These are phyloP conservation scores for Penicillium parvum DNA, from an alignment of 495 filamentous ascomycete species.

Conservation along the genomic window DNA sequence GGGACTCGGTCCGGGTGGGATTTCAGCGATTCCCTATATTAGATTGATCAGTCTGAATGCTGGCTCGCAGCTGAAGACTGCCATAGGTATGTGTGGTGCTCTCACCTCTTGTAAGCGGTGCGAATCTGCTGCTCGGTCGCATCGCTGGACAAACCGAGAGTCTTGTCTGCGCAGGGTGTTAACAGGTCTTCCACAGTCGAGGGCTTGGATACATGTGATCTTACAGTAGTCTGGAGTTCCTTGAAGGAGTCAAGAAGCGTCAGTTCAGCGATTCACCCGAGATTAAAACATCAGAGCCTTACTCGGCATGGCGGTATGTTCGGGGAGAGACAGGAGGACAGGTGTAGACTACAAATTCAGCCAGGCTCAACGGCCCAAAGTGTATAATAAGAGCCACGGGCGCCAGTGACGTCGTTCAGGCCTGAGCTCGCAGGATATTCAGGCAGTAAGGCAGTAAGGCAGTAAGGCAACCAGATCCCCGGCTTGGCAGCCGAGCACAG, in stretches of 20 bases:
- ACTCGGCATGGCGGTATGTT: slow-evolving; percentile 24
- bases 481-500: too few relatives aligned
- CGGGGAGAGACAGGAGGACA: too few relatives aligned
- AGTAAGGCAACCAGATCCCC: too few relatives aligned
- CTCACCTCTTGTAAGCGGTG: slow-evolving; percentile 86
- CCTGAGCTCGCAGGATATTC: not conserved
- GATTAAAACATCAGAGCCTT: slow-evolving; percentile 1
- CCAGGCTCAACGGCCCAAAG: not conserved
- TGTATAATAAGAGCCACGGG: slow-evolving; percentile 1
- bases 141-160: slow-evolving; percentile 67
- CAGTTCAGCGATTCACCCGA: not conserved
- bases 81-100: too few relatives aligned
- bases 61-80: too few relatives aligned
- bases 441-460: too few relatives aligned
- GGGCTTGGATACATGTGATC: not conserved
- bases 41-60: slow-evolving; percentile 5
- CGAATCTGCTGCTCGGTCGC: slow-evolving; percentile 83
- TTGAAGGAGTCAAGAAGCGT: not conserved
- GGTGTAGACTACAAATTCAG: too few relatives aligned
- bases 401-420: slow-evolving; percentile 19
- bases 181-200: slow-evolving; percentile 1
- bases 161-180: slow-evolving; percentile 42
- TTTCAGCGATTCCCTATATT: slow-evolving; percentile 76
- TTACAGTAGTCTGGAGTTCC: slow-evolving; percentile 24
- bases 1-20: slow-evolving; percentile 92